Evolutionary conservation across 2,329 filamentous ascomycete genomes (phyloP).

Genomic region (Nigrograna mackinnonii): DNA sequence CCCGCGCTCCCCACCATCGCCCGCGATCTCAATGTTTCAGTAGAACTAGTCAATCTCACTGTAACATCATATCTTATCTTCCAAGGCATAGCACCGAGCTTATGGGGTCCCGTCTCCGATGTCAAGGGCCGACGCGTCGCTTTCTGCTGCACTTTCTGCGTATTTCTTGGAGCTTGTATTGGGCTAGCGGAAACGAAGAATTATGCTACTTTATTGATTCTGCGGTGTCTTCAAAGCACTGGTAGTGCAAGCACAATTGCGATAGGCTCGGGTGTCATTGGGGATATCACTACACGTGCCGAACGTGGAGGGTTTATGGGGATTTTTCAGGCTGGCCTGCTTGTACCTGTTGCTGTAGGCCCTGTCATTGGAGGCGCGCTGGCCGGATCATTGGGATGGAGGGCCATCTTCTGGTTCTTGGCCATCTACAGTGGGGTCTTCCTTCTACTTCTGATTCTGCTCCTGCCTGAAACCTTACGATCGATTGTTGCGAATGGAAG

Average conservation of each 20-base stretch:
- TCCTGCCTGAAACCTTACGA: constrained; percentile 45
- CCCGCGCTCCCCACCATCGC: constrained; percentile 49
- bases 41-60: constrained; percentile 43
- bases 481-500: constrained; percentile 6
- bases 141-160: constrained; percentile 44
- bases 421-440: constrained; percentile 48
- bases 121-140: constrained; percentile 43
- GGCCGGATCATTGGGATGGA: constrained; percentile 54
- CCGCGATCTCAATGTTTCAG: constrained; percentile 42
- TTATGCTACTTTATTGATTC: constrained; percentile 43
- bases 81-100: constrained; percentile 47
- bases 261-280: constrained; percentile 46
- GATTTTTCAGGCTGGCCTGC: constrained; percentile 41
- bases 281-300: constrained; percentile 45
- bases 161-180: constrained; percentile 45
- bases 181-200: constrained; percentile 43
- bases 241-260: constrained; percentile 50
- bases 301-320: constrained; percentile 49
- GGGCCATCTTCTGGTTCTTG: constrained; percentile 59
- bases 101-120: constrained; percentile 49
- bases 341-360: constrained; percentile 41
- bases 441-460: constrained; percentile 31
- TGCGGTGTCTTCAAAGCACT: constrained; percentile 48
- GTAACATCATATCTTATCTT: constrained; percentile 52
- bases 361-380: constrained; percentile 57